Evolutionary conservation across 2,329 filamentous ascomycete species (phyloP).

Genomic region (Plectosphaerella sp.): DNA sequence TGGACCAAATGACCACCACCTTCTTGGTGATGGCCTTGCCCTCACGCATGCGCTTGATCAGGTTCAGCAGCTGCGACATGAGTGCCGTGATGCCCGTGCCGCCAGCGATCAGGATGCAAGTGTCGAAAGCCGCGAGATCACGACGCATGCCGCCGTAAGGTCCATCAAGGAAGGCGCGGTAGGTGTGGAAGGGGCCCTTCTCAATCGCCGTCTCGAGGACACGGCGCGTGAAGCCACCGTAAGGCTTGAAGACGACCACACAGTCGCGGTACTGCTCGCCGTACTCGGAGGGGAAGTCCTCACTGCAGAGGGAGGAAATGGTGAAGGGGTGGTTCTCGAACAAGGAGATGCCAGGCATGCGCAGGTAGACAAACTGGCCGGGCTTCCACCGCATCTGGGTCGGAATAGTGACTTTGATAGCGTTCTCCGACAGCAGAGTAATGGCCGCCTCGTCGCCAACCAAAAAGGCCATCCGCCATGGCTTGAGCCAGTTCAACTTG

Average conservation of each 20-base stretch:
- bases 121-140: conserved; percentile 87
- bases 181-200: conserved; percentile 86
- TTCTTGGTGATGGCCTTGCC: conserved; percentile 89
- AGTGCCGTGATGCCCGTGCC: conserved; percentile 93
- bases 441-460: conserved; percentile 90
- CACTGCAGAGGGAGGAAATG: conserved; percentile 85
- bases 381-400: conserved; percentile 91
- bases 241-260: conserved; percentile 86
- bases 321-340: conserved; percentile 96
- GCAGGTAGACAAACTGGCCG: conserved; percentile 90
- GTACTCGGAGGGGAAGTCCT: conserved; percentile 89
- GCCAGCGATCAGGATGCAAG: conserved; percentile 87
- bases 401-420: conserved; percentile 92
- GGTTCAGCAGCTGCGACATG: conserved; percentile 82
- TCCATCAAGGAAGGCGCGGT: conserved; percentile 86
- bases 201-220: conserved; percentile 79
- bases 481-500: conserved; percentile 86
- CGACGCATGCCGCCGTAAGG: conserved; percentile 94
- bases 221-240: conserved; percentile 81
- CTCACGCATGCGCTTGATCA: conserved; percentile 96
- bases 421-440: conserved; percentile 84
- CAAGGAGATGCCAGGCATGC: conserved; percentile 87
- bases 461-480: conserved; percentile 71
- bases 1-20: conserved; percentile 88
- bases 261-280: conserved; percentile 85